These are phyloP conservation scores for Penicillium digitatum DNA, from an alignment of 2,329 filamentous ascomycete genomes.

Conservation along the genomic window DNA sequence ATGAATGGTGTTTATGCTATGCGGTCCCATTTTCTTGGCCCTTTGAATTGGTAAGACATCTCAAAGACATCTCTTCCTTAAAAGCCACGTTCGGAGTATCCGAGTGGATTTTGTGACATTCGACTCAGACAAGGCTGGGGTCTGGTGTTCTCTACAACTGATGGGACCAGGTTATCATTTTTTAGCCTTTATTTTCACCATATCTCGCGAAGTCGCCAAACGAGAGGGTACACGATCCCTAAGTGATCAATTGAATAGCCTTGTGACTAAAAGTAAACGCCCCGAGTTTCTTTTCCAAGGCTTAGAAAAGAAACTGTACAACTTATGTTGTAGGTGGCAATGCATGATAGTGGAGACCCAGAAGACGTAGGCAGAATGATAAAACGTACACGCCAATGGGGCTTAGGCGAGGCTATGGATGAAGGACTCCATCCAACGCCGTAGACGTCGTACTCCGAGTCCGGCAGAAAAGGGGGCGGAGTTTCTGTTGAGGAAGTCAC, in stretches of 20 bases:
- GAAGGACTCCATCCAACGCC: neutral
- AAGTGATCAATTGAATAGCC: slow-evolving; percentile 4
- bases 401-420: neutral
- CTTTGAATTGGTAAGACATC: neutral
- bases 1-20: neutral
- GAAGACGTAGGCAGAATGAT: slow-evolving; percentile 1
- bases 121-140: neutral
- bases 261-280: neutral
- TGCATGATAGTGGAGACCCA: neutral
- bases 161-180: neutral
- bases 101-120: neutral
- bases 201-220: neutral
- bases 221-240: neutral
- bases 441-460: neutral
- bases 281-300: neutral
- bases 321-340: slow-evolving; percentile 1
- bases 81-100: neutral
- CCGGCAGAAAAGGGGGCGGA: slow-evolving; percentile 2
- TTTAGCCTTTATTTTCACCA: neutral
- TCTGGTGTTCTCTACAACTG: neutral
- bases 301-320: neutral
- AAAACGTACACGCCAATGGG: neutral
- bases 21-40: neutral
- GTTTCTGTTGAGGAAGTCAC: neutral
- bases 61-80: neutral